These are phyloP conservation scores for Pseudogymnoascus sp. DNA, from an alignment of 2,329 filamentous ascomycete species.

Conservation along the genomic window DNA sequence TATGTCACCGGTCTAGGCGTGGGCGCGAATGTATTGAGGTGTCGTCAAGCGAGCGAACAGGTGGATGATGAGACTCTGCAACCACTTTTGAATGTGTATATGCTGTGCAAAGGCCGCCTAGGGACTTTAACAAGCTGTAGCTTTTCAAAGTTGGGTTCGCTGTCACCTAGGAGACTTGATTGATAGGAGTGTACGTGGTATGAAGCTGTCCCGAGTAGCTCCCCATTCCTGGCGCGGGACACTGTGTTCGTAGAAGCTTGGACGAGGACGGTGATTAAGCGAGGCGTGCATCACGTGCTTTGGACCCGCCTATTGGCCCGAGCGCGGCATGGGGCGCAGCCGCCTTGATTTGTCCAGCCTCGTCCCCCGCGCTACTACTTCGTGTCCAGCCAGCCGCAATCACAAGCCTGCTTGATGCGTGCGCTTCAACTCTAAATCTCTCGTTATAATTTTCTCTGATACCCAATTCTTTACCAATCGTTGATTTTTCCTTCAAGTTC, in stretches of 20 bases:
- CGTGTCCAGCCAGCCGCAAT: not conserved
- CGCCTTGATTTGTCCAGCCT: conserved; percentile 9
- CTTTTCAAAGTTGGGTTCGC: not conserved
- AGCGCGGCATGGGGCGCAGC: not conserved
- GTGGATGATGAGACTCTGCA: not conserved
- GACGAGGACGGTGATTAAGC: not conserved
- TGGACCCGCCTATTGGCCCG: not conserved
- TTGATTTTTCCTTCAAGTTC: not conserved
- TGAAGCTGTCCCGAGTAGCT: conserved; percentile 3
- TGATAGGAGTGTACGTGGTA: conserved; percentile 2
- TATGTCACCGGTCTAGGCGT: conserved; percentile 2
- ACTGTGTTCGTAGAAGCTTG: conserved; percentile 8
- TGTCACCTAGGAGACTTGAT: not conserved
- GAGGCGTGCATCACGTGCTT: not conserved
- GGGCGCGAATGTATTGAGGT: not conserved
- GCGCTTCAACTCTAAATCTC: not conserved
- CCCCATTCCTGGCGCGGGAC: conserved; percentile 5
- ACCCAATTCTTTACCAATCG: conserved; percentile 1
- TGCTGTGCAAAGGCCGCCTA: conserved; percentile 1
- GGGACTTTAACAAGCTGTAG: conserved; percentile 6
- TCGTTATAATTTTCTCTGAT: conserved; percentile 3
- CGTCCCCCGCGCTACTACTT: conserved; percentile 5
- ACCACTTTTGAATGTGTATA: not conserved
- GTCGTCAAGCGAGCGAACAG: not conserved
- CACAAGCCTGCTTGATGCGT: not conserved